Base-by-base conservation (phyloP, 2,329 filamentous ascomycete genomes). In the Xylaria sp. region DNA sequence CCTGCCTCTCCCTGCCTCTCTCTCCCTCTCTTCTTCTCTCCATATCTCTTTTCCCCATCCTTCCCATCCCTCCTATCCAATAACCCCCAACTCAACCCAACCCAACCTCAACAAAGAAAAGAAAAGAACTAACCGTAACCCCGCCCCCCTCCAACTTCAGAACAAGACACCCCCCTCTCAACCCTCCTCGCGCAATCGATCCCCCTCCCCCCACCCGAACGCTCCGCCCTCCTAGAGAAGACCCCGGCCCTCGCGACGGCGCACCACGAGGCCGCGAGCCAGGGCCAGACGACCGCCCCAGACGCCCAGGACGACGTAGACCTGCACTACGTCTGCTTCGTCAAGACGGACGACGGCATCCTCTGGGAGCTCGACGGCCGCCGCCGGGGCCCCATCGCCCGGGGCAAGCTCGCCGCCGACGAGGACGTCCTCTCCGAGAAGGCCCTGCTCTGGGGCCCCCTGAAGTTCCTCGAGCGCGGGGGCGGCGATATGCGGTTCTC, bases 241-340 rank as follows among this genome's bases (percentile, higher is more conserved):
- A 93, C 92, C 21, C 84, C 89, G 47, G 89, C 87, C 12, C 86
- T 98, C 59, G 94, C 97, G 63, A 84, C 82, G 5, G 94, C 93
- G 6, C 94, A 98, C 81, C 88, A 89, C 55, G 87, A 88, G 69
- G 94, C 93, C 16, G 96, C 95, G 5, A 86, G 86, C 8, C 83
- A 86, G 69, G 95, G 95, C 21, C 93, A 95, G 78, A 97, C 94
- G 0, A 78, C 85, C 13, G 93, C 94, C 1, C 95, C 96, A 0
- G 82, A 87, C 63, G 93, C 93, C 9, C 87, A 90, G n/a, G 92
- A 93, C 75, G 88, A 91, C 73, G 86, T 97, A n/a, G 95, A 98
- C 78, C 84, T 98, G 75, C 96, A 99, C 83, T 98, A 97, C 79
- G 95, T 98, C 55, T 96, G 93, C 77, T 99, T 98, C 81, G 92